phyloP scores from a whole-genome alignment of 495 filamentous ascomycete genomes.

The Penicillium goetzii region DNA sequence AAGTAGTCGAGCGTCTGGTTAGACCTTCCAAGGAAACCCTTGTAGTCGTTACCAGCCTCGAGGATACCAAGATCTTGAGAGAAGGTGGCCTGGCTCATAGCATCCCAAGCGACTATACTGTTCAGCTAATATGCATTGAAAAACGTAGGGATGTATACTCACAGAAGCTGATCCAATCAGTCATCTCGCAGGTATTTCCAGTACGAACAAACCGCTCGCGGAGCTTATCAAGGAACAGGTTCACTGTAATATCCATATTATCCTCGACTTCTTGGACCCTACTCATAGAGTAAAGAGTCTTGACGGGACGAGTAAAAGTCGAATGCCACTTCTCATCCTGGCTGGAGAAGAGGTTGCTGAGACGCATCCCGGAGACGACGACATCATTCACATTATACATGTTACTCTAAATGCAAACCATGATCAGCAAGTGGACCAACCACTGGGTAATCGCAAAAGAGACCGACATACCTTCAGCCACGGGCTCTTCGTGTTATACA shows the following conservation, averaged over 20 bases:
- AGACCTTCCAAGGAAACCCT: constrained; percentile 29
- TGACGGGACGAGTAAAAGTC: constrained; percentile 31
- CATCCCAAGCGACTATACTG: constrained; percentile 41
- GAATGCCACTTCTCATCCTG: constrained; percentile 39
- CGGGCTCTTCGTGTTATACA: constrained; percentile 37
- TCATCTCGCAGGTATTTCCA: constrained; percentile 27
- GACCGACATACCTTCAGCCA: constrained; percentile 36
- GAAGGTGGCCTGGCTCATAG: constrained; percentile 41
- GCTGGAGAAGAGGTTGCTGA: constrained; percentile 36
- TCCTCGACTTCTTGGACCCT: constrained; percentile 35
- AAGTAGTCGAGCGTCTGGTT: constrained; percentile 40
- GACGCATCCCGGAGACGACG: constrained; percentile 23
- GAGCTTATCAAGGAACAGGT: constrained; percentile 32
- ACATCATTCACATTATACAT: constrained; percentile 38
- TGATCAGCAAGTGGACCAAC: background rate
- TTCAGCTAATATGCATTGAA: background rate
- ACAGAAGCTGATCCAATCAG: constrained; percentile 28
- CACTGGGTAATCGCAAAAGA: background rate
- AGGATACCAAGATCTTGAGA: constrained; percentile 34
- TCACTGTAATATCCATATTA: constrained; percentile 31
- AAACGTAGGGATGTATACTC: background rate
- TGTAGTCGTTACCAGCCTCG: constrained; percentile 27
- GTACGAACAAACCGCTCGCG: constrained; percentile 24
- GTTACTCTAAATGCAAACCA: constrained; percentile 23
- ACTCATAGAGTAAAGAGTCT: constrained; percentile 34